Evolutionary conservation across 2,329 filamentous ascomycete species (phyloP).

Genomic region (Lecanicillium sp.): DNA sequence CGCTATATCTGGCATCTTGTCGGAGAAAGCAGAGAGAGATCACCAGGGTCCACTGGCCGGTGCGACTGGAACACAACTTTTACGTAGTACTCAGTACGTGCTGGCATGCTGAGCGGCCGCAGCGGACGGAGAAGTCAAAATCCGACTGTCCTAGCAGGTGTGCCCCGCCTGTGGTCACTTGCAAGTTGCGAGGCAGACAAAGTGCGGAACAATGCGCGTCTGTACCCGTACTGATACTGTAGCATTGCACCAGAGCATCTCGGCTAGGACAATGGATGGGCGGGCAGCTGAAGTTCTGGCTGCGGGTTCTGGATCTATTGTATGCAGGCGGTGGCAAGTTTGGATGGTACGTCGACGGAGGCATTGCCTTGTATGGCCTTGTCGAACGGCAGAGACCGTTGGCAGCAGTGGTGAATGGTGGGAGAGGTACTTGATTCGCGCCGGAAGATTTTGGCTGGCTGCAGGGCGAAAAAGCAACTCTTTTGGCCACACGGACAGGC

Average conservation of each 20-base stretch:
- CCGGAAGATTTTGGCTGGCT: no score
- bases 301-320: slow-evolving; percentile 1
- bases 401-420: background rate
- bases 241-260: slow-evolving; percentile 7
- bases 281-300: background rate
- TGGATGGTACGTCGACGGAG: no score
- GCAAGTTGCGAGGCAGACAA: no score
- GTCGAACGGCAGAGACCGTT: slow-evolving; percentile 1
- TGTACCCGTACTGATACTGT: no score
- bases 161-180: no score
- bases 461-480: slow-evolving; percentile 1
- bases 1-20: slow-evolving; percentile 7
- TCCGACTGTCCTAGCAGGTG: background rate
- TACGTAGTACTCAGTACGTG: background rate
- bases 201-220: no score
- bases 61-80: background rate
- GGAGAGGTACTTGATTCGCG: no score
- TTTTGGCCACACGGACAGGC: background rate
- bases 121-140: background rate
- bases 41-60: slow-evolving; percentile 2
- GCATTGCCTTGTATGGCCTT: background rate
- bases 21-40: slow-evolving; percentile 7
- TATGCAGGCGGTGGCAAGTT: slow-evolving; percentile 1
- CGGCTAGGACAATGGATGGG: background rate
- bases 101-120: no score